Conservation (phyloP, 257 asterid genomes). For the Solanum appendiculatum region DNA sequence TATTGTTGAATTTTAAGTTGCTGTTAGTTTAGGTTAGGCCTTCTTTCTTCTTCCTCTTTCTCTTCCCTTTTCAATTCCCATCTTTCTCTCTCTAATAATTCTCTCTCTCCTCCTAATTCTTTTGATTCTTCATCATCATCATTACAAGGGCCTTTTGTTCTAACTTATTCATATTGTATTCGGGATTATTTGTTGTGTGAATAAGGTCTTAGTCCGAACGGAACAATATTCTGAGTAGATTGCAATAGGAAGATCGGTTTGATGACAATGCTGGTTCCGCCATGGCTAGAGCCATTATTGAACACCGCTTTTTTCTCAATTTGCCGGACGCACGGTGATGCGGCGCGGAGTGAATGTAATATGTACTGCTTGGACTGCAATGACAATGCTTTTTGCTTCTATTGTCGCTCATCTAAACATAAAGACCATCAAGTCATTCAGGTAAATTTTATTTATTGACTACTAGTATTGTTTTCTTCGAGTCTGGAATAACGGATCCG, state of each 20-base stretch:
- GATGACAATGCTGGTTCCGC: constrained; percentile 55
- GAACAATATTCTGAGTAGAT: background rate
- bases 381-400: constrained; percentile 62
- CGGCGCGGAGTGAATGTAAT: constrained; percentile 80
- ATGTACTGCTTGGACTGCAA: constrained; percentile 86
- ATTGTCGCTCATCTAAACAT: constrained; percentile 81
- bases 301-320: constrained; percentile 50
- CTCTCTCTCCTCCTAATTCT: background rate
- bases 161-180: constrained; percentile 9
- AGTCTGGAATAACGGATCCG: no score
- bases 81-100: constrained; percentile 2
- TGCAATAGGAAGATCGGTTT: background rate
- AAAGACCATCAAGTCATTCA: constrained; percentile 89
- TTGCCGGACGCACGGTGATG: constrained; percentile 75
- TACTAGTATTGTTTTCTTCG: no score
- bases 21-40: constrained; percentile 78
- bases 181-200: background rate
- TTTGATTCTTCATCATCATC: constrained; percentile 19
- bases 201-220: background rate
- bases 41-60: constrained; percentile 6
- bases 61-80: background rate
- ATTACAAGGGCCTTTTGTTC: constrained; percentile 16
- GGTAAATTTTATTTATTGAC: constrained; percentile 15
- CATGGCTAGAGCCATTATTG: constrained; percentile 75
- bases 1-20: constrained; percentile 68